Percentiles rank a stretch among this genome's conserved stretches.
Conservation (phyloP, 495 filamentous ascomycete genomes). For the Penicillium dipodomyicola region DNA sequence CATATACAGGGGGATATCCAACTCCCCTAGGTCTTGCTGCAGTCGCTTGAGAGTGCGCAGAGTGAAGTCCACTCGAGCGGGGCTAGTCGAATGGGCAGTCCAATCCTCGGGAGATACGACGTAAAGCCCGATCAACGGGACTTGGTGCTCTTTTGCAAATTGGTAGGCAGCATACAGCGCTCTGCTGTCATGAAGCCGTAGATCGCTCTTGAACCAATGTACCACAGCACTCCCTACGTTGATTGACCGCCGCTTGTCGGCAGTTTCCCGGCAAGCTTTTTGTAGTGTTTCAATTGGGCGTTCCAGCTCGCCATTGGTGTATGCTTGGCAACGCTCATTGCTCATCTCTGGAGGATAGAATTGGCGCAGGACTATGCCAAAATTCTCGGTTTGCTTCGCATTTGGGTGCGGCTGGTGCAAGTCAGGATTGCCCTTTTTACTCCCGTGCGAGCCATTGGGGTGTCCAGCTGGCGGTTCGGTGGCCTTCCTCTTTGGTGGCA, state of each 20-base stretch:
- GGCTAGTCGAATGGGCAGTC: constrained; percentile 72
- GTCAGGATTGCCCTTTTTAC: constrained; percentile 23
- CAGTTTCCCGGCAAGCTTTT: constrained; percentile 53
- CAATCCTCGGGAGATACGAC: constrained; percentile 84
- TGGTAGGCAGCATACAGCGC: constrained; percentile 65
- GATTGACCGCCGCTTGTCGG: constrained; percentile 41
- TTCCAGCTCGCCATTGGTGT: constrained; percentile 62
- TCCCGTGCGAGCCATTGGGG: constrained; percentile 13
- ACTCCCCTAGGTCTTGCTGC: constrained; percentile 60
- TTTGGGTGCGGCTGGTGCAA: constrained; percentile 36
- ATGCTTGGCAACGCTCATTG: constrained; percentile 68
- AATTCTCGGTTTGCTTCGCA: constrained; percentile 53
- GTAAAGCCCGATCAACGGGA: constrained; percentile 74
- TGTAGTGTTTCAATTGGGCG: constrained; percentile 67
- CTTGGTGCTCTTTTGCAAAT: constrained; percentile 58
- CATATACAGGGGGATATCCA: constrained; percentile 79
- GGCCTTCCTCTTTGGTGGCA: constrained; percentile 35
- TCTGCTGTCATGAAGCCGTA: constrained; percentile 73
- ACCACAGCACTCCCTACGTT: constrained; percentile 63
- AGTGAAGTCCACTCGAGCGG: constrained; percentile 76
- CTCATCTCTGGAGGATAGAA: constrained; percentile 87
- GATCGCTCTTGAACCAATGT: constrained; percentile 89
- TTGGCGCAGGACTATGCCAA: constrained; percentile 69
- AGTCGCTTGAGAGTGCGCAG: constrained; percentile 65
- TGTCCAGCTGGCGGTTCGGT: constrained; percentile 9